Conservation (phyloP, 352 stramenopile species). For the Globisporangium okanoganense region DNA sequence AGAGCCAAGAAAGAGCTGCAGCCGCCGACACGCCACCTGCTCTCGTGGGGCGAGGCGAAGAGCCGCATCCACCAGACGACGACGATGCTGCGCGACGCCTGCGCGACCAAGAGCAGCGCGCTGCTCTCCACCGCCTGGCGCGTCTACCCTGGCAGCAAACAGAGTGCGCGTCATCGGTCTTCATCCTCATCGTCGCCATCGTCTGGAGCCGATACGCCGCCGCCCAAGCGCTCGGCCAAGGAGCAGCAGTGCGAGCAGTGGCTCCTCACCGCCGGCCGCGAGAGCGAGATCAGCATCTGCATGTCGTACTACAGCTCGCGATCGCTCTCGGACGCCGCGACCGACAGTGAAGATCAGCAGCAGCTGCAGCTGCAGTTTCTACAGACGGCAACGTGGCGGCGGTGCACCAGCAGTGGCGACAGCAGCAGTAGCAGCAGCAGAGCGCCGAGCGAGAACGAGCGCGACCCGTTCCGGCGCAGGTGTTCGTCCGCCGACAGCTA, state of each 20-base stretch:
- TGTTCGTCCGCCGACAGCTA: conserved; percentile 13
- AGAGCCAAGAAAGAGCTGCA: background rate
- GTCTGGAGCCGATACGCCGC: background rate
- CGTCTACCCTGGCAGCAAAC: background rate
- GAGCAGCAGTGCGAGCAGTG: conserved; percentile 1
- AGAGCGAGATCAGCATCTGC: conserved; percentile 13
- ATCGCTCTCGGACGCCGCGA: conserved; percentile 8
- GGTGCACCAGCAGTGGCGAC: background rate
- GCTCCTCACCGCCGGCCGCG: background rate
- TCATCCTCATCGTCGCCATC: background rate
- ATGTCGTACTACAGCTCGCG: conserved; percentile 16
- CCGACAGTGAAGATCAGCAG: background rate
- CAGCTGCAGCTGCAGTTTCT: too few species aligned
- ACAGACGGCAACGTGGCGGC: background rate
- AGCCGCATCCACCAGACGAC: conserved; percentile 8
- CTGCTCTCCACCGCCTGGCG: background rate
- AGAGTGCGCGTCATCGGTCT: background rate
- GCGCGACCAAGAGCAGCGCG: conserved; percentile 6
- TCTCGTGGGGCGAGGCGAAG: background rate
- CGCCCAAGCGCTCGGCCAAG: background rate
- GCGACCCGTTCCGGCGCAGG: background rate
- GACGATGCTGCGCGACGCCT: background rate
- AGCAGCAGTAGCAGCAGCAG: background rate
- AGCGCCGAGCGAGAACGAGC: background rate
- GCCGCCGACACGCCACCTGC: background rate